These are phyloP conservation scores for Dianthus caryophyllus DNA, from an alignment of 148 eudicot species.

Conservation along the genomic window DNA sequence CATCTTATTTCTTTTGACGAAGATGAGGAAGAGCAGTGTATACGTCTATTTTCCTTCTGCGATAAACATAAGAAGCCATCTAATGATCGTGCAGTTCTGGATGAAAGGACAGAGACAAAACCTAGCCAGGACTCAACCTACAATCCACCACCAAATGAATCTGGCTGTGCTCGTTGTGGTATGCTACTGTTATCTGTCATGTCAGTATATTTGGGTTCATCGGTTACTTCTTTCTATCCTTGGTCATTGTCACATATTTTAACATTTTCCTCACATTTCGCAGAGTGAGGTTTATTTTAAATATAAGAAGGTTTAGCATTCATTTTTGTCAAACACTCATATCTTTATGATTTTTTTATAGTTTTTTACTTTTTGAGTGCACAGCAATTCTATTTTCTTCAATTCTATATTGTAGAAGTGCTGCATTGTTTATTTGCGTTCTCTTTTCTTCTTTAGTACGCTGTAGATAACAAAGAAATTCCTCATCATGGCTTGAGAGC, in stretches of 20 bases:
- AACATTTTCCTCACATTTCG: too few species aligned
- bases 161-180: conserved; percentile 99
- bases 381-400: neutral
- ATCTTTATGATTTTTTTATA: neutral
- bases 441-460: neutral
- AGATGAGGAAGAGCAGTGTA: conserved; percentile 89
- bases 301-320: neutral
- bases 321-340: neutral
- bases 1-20: conserved; percentile 76
- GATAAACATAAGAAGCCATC: conserved; percentile 69
- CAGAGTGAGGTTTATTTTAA: too few species aligned
- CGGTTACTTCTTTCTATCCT: neutral
- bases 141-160: conserved; percentile 59
- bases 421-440: neutral
- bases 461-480: neutral
- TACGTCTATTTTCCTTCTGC: conserved; percentile 87
- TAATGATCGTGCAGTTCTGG: conserved; percentile 36
- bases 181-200: conserved; percentile 22
- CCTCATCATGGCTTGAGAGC: neutral
- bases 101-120: conserved; percentile 38
- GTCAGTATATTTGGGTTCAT: conserved; percentile 1
- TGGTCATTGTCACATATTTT: too few species aligned
- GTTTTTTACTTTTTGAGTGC: neutral
- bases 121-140: conserved; percentile 39
- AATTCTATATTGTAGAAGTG: neutral